phyloP scores from a whole-genome alignment of 306 rosid species.

The Dalbergia cochinchinensis region DNA sequence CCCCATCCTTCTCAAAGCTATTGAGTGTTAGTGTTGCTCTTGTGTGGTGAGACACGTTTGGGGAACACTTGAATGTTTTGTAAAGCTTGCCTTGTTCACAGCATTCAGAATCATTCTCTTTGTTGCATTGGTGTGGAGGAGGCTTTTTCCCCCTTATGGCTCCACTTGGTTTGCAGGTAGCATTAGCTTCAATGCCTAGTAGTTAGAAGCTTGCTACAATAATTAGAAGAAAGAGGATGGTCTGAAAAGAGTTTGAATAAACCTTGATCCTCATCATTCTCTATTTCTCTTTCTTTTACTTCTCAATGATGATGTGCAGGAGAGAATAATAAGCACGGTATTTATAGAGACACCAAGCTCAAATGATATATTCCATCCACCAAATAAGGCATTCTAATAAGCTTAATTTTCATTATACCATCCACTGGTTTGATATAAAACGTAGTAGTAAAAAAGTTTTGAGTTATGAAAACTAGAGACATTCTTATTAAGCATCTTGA shows the following conservation, averaged over 20 bases:
- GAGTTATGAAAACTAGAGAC: no score
- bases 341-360: conserved; percentile 35
- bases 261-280: conserved; percentile 24
- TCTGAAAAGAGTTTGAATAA: not conserved
- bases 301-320: not conserved
- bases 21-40: conserved; percentile 59
- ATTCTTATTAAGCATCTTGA: no score
- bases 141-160: conserved; percentile 37
- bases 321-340: not conserved
- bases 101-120: conserved; percentile 12
- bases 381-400: conserved; percentile 15
- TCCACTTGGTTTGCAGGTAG: conserved; percentile 32
- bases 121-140: conserved; percentile 46
- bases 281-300: not conserved
- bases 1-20: conserved; percentile 50
- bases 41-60: conserved; percentile 27
- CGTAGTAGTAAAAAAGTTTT: no score
- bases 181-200: not conserved
- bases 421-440: not conserved
- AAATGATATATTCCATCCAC: not conserved
- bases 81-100: not conserved
- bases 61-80: conserved; percentile 51
- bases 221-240: conserved; percentile 20
- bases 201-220: not conserved
- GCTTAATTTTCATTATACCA: not conserved